Percentiles rank a stretch among this genome's conserved stretches.
Evolutionary conservation across 2,329 filamentous ascomycete genomes (phyloP).

Genomic region (Escovopsis sp.): DNA sequence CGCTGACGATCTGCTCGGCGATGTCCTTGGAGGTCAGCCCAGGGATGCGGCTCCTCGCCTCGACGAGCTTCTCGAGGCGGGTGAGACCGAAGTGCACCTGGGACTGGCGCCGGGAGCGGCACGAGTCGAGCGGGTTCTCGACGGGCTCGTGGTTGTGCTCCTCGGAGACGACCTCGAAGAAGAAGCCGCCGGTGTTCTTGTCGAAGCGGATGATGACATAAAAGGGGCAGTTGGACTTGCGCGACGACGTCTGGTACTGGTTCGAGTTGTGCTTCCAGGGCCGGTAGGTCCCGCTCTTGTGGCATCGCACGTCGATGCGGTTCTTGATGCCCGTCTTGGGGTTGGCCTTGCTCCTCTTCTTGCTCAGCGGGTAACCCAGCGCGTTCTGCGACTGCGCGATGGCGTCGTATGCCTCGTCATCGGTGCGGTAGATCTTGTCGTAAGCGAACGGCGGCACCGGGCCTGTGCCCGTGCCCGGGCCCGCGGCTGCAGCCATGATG

Average conservation of each 20-base stretch:
- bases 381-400: background rate
- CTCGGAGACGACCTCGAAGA: background rate
- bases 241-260: background rate
- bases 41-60: background rate
- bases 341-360: background rate
- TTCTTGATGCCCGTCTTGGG: background rate
- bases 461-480: background rate
- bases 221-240: background rate
- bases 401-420: background rate
- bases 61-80: background rate
- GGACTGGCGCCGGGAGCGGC: background rate
- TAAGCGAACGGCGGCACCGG: background rate
- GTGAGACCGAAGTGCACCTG: background rate
- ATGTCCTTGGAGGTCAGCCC: background rate
- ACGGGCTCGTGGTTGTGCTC: constrained; percentile 1
- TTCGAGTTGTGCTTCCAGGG: background rate
- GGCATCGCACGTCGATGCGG: background rate
- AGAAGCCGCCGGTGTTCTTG: background rate
- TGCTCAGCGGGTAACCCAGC: background rate
- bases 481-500: background rate
- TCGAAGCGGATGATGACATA: constrained; percentile 1
- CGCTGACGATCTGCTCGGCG: constrained; percentile 1
- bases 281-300: background rate
- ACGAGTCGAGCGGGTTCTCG: background rate
- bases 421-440: background rate